Percentiles rank a stretch among this genome's conserved stretches.
phyloP scores from a whole-genome alignment of 345 rosid genomes.

The Euphorbia tirucalli region DNA sequence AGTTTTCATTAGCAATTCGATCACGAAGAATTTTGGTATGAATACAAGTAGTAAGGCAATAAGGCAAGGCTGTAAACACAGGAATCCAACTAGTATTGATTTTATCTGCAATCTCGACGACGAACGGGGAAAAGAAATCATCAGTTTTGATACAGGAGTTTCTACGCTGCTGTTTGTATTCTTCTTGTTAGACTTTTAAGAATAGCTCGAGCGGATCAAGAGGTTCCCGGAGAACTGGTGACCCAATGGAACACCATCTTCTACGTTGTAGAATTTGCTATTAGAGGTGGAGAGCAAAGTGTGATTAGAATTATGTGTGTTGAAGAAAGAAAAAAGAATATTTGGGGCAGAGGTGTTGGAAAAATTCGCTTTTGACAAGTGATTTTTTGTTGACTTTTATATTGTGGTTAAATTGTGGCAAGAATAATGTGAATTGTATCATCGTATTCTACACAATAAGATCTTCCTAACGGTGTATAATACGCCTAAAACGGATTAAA shows the following conservation, averaged over 20 bases:
- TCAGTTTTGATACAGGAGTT: conserved; percentile 44
- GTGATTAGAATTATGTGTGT: background rate
- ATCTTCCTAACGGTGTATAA: no score
- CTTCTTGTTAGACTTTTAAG: no score
- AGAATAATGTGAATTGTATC: no score
- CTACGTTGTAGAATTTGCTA: background rate
- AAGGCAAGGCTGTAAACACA: conserved; percentile 39
- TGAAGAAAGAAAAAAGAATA: background rate
- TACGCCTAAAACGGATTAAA: no score
- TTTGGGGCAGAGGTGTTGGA: background rate
- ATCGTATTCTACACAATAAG: no score
- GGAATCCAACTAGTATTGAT: conserved; percentile 46
- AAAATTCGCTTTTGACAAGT: no score
- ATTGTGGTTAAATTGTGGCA: no score
- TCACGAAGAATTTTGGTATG: conserved; percentile 34
- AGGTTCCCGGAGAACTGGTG: background rate
- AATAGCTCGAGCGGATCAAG: no score
- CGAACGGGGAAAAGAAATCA: conserved; percentile 40
- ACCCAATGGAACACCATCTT: background rate
- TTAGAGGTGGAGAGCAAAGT: background rate
- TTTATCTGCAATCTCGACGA: conserved; percentile 36
- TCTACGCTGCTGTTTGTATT: conserved; percentile 17
- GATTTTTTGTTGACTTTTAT: no score
- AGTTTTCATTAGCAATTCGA: background rate
- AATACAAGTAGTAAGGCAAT: conserved; percentile 40